Evolutionary conservation across 2,329 filamentous ascomycete genomes (phyloP).

Genomic region (Talaromyces funiculosus): DNA sequence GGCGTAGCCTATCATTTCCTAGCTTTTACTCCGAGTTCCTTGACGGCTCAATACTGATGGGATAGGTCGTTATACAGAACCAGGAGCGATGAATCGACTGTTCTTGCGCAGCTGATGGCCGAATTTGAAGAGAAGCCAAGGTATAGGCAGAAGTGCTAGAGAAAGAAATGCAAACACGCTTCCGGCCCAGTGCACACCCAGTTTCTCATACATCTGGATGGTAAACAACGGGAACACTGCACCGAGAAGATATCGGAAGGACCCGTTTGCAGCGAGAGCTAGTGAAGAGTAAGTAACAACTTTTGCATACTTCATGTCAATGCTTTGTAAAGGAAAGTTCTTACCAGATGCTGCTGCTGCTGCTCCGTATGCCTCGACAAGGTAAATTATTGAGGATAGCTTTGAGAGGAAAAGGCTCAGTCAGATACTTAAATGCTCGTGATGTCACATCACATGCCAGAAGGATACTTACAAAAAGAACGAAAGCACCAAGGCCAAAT

Average conservation of each 20-base stretch:
- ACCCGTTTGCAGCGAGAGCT: constrained; percentile 14
- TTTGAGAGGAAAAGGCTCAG: background rate
- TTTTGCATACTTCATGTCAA: background rate
- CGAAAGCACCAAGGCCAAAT: constrained; percentile 12
- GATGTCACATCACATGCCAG: too few species aligned
- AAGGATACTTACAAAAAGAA: constrained; percentile 7
- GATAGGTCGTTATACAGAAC: background rate
- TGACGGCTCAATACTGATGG: background rate
- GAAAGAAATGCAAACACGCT: constrained; percentile 36
- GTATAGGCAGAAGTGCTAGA: constrained; percentile 32
- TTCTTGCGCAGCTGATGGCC: constrained; percentile 26
- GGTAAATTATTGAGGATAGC: constrained; percentile 11
- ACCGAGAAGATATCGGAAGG: constrained; percentile 21
- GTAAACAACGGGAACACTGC: constrained; percentile 31
- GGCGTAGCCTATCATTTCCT: background rate
- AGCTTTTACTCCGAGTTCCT: background rate
- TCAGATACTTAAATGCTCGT: constrained; percentile 4
- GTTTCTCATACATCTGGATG: constrained; percentile 31
- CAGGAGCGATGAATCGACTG: constrained; percentile 16
- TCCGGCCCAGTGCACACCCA: constrained; percentile 35
- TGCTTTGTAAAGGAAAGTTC: background rate
- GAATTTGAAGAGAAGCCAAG: constrained; percentile 35
- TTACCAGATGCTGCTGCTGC: constrained; percentile 11
- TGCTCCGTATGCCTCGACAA: constrained; percentile 11
- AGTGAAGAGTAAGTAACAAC: background rate